phyloP scores from a whole-genome alignment of 129 eudicot genomes.

The Ambrosia trifida region DNA sequence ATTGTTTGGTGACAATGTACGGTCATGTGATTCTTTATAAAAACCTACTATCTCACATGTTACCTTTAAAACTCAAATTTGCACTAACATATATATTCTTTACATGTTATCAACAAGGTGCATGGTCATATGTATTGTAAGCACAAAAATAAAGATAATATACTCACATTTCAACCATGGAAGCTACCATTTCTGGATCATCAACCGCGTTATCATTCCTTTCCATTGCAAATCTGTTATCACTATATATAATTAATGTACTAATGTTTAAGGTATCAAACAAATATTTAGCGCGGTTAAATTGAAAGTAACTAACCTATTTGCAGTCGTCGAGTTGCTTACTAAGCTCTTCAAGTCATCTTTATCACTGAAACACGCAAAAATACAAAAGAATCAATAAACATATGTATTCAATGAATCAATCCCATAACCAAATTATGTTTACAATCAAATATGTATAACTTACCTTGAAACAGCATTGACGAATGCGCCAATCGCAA shows the following conservation, averaged over 20 bases:
- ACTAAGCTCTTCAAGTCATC: constrained; percentile 41
- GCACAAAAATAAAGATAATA: background rate
- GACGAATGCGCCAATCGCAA: constrained; percentile 17
- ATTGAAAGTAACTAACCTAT: constrained; percentile 39
- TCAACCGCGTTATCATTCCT: constrained; percentile 53
- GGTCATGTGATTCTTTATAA: constrained; percentile 36
- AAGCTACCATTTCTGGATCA: constrained; percentile 61
- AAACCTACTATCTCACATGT: background rate
- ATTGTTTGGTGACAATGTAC: constrained; percentile 30
- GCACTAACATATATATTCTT: background rate
- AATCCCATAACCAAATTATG: background rate
- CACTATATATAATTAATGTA: background rate
- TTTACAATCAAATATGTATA: background rate
- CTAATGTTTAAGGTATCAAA: constrained; percentile 2
- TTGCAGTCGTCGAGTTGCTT: constrained; percentile 52
- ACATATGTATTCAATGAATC: background rate
- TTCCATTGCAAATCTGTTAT: constrained; percentile 2
- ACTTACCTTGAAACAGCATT: constrained; percentile 40
- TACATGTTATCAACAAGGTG: background rate
- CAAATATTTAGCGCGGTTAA: background rate
- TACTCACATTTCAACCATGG: constrained; percentile 66
- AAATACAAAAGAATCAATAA: background rate
- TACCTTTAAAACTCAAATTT: background rate
- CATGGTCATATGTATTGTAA: background rate
- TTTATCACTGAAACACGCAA: constrained; percentile 39